A percentile compares a stretch with the other conserved stretches of the same genome.
Evolutionary conservation across 2,329 filamentous ascomycete species (phyloP).

Genomic region (Phyllosticta paracitricarpa): DNA sequence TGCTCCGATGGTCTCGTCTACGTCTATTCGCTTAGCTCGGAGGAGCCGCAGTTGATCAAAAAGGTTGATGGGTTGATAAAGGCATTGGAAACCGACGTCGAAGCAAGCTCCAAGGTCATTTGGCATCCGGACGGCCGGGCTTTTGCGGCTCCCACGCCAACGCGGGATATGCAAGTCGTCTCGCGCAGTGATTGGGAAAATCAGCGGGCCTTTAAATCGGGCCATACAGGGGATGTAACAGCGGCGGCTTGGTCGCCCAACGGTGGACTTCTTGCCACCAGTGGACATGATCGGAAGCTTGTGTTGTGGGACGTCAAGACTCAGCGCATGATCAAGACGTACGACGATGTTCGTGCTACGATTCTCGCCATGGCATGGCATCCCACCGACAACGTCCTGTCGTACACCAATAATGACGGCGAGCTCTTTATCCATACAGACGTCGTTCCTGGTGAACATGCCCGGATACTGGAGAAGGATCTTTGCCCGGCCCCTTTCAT

Average conservation of each 20-base stretch:
- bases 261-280: constrained; percentile 68
- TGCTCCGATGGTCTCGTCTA: constrained; percentile 86
- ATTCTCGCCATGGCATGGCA: constrained; percentile 88
- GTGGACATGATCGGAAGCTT: constrained; percentile 51
- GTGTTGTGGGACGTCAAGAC: constrained; percentile 84
- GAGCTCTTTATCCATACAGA: constrained; percentile 85
- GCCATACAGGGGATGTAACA: constrained; percentile 76
- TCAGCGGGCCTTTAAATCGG: constrained; percentile 67
- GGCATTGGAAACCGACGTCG: constrained; percentile 64
- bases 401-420: constrained; percentile 86
- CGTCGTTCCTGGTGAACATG: constrained; percentile 44
- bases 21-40: constrained; percentile 70
- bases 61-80: constrained; percentile 82
- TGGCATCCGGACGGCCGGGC: constrained; percentile 96
- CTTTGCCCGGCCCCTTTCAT: constrained; percentile 76
- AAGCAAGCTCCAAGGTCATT: constrained; percentile 61
- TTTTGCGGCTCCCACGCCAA: constrained; percentile 76
- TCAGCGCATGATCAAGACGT: constrained; percentile 66
- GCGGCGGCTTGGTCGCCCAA: constrained; percentile 91
- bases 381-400: constrained; percentile 74
- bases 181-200: constrained; percentile 86
- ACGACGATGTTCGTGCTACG: constrained; percentile 61
- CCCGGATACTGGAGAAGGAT: constrained; percentile 38
- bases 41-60: constrained; percentile 70
- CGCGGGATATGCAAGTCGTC: constrained; percentile 70